Evolutionary conservation across 345 rosid species (phyloP), one percentile per base, ranked within the genome.

Genomic region (Clausena lansium): DNA sequence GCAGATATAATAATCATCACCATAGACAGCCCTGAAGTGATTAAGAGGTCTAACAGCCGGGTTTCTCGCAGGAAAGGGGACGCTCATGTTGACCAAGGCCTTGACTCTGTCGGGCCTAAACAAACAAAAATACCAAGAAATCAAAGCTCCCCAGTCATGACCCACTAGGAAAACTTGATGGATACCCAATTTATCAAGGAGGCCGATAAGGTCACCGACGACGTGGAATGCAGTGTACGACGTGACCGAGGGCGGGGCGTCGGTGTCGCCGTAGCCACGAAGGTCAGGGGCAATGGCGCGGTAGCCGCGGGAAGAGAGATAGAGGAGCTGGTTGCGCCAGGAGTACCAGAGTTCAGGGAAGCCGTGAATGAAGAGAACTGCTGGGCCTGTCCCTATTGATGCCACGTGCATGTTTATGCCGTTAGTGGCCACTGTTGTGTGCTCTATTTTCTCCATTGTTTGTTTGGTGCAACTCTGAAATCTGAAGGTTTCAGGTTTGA

Each of bases 281-380:
- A 86, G 86, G 41, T 86, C 86, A 5, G 88, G 86, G 0, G 86
- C 86, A 11, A 85, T 71, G 14, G 81, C 75, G n/a, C 30, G 83
- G 79, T 71, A 85, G 15, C 84, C 86, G 15, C 54, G 79, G 10
- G 81, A 70, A 63, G 83, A 79, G 36, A 83, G 71, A 39, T 65
- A 72, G 39, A 78, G 78, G 36, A 85, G 82, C 80, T 85, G 88
- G 77, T 81, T 84, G 81, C 88, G 84, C 88, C 85, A 83, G 0
- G 83, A 36, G 57, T 81, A 85, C 88, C 85, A 83, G 14, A 83
- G 78, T 30, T 81, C 85, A 9, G 88, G 86, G 76, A 85, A 85
- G 62, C 88, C 88, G 68, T 85, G 86, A 52, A 85, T 83, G 17
- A 83, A 74, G 25, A 83, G 85, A 10, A 83, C 39, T 6, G 28